phyloP scores from a whole-genome alignment of 2,329 filamentous ascomycete genomes.

The Neobulgaria alba region DNA sequence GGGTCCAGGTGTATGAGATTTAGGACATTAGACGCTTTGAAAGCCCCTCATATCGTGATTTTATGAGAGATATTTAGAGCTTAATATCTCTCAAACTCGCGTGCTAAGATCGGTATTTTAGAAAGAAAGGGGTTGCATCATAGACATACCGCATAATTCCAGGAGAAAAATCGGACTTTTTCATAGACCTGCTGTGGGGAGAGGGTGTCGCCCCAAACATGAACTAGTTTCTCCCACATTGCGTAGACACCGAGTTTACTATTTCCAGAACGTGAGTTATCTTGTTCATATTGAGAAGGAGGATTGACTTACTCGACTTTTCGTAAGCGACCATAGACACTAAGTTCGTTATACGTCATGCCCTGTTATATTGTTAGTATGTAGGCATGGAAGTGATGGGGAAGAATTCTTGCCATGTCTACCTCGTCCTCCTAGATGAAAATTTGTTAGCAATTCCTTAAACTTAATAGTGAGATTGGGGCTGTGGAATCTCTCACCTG shows the following conservation, averaged over 20 bases:
- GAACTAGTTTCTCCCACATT: constrained; percentile 31
- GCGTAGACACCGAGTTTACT: constrained; percentile 3
- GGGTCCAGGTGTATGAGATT: no score
- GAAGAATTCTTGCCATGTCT: no score
- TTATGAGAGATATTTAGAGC: constrained; percentile 27
- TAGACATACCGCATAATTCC: constrained; percentile 1
- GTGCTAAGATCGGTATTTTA: no score
- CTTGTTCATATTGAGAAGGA: no score
- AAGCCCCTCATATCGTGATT: no score
- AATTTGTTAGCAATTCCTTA: neutral
- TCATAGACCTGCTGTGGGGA: constrained; percentile 36
- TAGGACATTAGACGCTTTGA: no score
- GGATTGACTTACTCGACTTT: constrained; percentile 8
- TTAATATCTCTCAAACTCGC: neutral
- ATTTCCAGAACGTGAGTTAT: no score
- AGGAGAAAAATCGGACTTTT: constrained; percentile 38
- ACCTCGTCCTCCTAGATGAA: constrained; percentile 37
- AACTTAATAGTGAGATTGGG: neutral
- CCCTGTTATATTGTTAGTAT: no score
- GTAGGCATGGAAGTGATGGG: no score
- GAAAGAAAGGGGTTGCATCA: neutral
- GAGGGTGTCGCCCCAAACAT: constrained; percentile 36
- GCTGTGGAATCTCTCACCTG: constrained; percentile 32
- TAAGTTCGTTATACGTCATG: constrained; percentile 43
- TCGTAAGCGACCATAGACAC: constrained; percentile 15